phyloP scores from a whole-genome alignment of 768 basidiomycete species.

The Boletales sp. region DNA sequence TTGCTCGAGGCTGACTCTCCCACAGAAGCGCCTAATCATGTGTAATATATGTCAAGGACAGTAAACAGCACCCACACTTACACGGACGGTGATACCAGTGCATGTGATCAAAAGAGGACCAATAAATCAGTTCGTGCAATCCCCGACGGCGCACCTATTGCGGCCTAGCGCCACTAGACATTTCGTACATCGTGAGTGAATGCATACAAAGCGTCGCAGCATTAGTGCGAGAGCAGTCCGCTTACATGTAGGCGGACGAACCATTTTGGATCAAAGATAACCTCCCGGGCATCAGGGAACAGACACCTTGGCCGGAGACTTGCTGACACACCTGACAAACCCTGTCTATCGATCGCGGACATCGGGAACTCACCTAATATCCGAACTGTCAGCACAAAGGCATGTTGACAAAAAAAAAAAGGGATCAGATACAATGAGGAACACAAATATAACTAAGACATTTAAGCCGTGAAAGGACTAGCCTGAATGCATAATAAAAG shows the following conservation, averaged over 20 bases:
- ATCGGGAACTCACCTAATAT: constrained; percentile 10
- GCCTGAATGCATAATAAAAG: constrained; percentile 3
- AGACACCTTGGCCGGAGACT: background rate
- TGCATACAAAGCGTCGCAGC: too few species aligned
- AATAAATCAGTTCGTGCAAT: constrained; percentile 1
- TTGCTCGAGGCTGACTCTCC: constrained; percentile 5
- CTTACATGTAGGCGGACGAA: background rate
- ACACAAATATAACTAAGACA: too few species aligned
- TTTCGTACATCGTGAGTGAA: too few species aligned
- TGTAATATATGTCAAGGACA: background rate
- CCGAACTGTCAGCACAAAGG: background rate
- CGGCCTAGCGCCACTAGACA: too few species aligned
- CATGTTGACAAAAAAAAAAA: background rate
- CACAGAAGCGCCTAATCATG: background rate
- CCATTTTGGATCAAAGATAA: background rate
- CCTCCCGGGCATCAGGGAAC: background rate
- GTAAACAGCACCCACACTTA: background rate
- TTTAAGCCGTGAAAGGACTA: too few species aligned
- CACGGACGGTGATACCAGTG: background rate
- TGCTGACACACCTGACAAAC: background rate
- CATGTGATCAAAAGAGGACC: background rate
- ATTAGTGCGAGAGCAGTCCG: too few species aligned
- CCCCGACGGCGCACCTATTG: background rate
- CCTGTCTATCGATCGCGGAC: background rate
- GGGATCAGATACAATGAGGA: background rate